Base-by-base conservation (phyloP, 2,329 filamentous ascomycete species). In the Seiridium cupressi region DNA sequence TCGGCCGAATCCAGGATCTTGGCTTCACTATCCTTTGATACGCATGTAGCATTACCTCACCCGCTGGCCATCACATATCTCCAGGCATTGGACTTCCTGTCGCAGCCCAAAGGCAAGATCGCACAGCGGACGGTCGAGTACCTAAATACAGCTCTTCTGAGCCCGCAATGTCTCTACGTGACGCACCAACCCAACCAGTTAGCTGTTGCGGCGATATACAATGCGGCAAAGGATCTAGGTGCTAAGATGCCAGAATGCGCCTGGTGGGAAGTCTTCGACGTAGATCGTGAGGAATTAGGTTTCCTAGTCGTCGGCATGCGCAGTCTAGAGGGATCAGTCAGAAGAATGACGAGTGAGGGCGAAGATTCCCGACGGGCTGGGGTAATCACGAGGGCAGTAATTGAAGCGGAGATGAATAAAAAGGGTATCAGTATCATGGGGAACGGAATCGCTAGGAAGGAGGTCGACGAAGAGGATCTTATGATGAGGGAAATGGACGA, bases 231-330 rank as follows among this genome's bases (percentile, higher is more conserved):
- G 49, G 93, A 98, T 65, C 73, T 85, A 1, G 88, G 84, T 0
- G 85, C 90, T 10, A 93, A 91, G 73, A 82, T 97, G 76, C 92
- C 94, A 0, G 90, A 90, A 64, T 86, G 85, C 53, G 89, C 92
- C 64, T 99, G 95, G 95, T 99, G 95, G 95, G 93, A 97, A 74
- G 92, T 98, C 0, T 98, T 98, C 73, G 95, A 99, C 74, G 91
- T 95, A 6, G 93, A 97, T 69, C 83, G 95, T 55, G 95, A 99
- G 78, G 93, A 97, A 72, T 81, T 99, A 42, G 95, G 95, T 0
- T 98, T 98, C 67, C 76, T 98, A 60, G 93, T 96, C 3, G 91
- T 97, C 9, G 93, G 84, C 0, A 85, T 97, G 84, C 81, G 87
- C 63, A 97, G 93, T 68, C 78, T 96, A 58, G 88, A 90, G 63